These are phyloP conservation scores for Leucosporidium yakuticum DNA, from an alignment of 768 basidiomycete genomes.

Conservation along the genomic window DNA sequence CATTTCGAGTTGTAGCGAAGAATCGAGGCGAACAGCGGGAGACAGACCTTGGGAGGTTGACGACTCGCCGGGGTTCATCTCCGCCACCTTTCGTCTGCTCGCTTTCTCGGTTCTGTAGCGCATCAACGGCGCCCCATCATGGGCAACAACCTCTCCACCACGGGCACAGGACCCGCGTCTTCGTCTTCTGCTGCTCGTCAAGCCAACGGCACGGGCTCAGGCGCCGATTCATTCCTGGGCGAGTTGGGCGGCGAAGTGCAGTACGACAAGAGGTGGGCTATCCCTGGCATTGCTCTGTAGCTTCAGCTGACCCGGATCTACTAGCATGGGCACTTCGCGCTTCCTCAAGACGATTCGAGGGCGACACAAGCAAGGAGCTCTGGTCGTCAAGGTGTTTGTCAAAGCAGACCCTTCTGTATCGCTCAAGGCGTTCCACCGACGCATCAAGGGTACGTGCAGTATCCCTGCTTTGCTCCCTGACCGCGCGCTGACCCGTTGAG, in stretches of 20 bases:
- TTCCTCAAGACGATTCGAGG: conserved; percentile 83
- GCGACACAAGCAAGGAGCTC: conserved; percentile 66
- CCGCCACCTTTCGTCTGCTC: too few relatives aligned
- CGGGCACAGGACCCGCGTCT: background rate
- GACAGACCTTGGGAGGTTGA: too few relatives aligned
- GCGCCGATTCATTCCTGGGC: conserved; percentile 47
- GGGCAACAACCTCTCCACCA: conserved; percentile 1
- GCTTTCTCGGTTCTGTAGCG: too few relatives aligned
- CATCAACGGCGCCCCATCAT: background rate
- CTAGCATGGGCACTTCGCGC: conserved; percentile 63
- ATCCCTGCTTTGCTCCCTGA: background rate
- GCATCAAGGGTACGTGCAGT: conserved; percentile 59
- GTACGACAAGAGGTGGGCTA: conserved; percentile 79
- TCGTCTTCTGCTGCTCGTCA: background rate
- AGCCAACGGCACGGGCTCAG: background rate
- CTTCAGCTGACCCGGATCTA: background rate
- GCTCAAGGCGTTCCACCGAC: conserved; percentile 63
- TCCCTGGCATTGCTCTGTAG: too few relatives aligned
- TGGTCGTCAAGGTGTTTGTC: conserved; percentile 91
- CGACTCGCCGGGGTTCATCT: too few relatives aligned
- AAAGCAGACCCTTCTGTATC: conserved; percentile 84
- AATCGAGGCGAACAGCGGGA: too few relatives aligned
- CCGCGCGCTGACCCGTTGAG: conserved; percentile 6
- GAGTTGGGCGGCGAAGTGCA: conserved; percentile 80
- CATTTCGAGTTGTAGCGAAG: too few relatives aligned